Base-by-base conservation (phyloP, 2,329 filamentous ascomycete species). In the Colletotrichum lini region DNA sequence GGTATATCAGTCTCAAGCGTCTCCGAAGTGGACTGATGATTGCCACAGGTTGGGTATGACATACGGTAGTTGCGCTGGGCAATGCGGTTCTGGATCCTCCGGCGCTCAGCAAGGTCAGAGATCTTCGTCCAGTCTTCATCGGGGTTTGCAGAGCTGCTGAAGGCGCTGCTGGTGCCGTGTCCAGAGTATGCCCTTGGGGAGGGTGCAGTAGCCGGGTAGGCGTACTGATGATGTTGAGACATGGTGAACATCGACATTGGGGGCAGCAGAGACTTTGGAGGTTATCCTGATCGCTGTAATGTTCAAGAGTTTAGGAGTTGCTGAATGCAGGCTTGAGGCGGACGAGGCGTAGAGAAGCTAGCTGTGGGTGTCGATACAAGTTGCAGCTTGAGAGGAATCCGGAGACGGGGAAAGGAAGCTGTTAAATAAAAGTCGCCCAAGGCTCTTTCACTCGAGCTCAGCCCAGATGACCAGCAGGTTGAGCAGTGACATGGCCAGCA, bases 41-140 rank as follows among this genome's bases (percentile, higher is more conserved):
- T 42, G 69, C 65, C 72, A 82, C 81, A 49, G 18, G 35, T 26
- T 21, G 45, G 16, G 6, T 18, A 13, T 64, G 26, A 88, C 91
- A 81, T 87, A 97, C 95, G 95, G 86, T 98, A 98, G 86, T 98
- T 98, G 78, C 95, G 92, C 85, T 98, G 96, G 76, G 96, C 96
- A 87, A 98, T 98, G 77, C 96, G 92, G 85, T 98, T 98, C 84
- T 98, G 95, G 85, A 98, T 98, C 80, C 95, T 90, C 78, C 95
- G 89, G 79, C 96, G 92, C 85, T 98, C 96, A 62, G 95, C 96
- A 72, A 98, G 91, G 82, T 98, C 96, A 69, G 96, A 97, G 81
- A 98, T 98, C 90, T 98, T 97, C 80, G 96, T 98, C 96, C 96
- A 98, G 85, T 98, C 96, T 85, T 98, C 96, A 79, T 98, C 95